Evolutionary conservation across 1,284 basidiomycete species (phyloP).

Genomic region (Cutaneotrichosporon arboriforme): DNA sequence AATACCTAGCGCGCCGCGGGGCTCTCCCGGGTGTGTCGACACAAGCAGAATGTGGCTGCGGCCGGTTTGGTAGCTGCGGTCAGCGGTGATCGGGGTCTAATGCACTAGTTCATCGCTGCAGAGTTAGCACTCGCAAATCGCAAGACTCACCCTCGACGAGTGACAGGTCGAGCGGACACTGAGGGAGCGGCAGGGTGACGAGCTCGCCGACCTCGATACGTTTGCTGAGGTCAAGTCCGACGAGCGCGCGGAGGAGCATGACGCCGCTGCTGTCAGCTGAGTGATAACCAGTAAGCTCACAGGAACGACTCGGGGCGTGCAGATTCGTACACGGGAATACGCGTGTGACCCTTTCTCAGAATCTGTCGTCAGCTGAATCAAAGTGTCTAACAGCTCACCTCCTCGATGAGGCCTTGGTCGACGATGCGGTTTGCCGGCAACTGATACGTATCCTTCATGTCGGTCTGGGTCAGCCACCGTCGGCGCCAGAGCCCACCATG

Average conservation of each 20-base stretch:
- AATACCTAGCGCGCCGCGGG: conserved; percentile 67
- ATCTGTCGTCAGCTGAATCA: conserved; percentile 14
- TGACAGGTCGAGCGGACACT: conserved; percentile 50
- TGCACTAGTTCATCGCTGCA: conserved; percentile 22
- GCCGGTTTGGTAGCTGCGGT: conserved; percentile 71
- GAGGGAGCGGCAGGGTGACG: conserved; percentile 67
- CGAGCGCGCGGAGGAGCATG: conserved; percentile 50
- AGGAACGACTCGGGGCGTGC: conserved; percentile 57
- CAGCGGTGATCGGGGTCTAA: not conserved
- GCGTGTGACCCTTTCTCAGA: conserved; percentile 51
- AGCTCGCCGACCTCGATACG: conserved; percentile 66
- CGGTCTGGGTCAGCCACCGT: conserved; percentile 34
- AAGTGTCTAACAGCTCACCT: conserved; percentile 52
- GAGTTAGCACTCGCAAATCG: conserved; percentile 3
- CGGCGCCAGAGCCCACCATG: conserved; percentile 52
- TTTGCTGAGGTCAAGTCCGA: conserved; percentile 77
- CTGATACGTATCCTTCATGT: conserved; percentile 50
- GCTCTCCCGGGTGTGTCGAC: conserved; percentile 66
- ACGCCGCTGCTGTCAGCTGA: conserved; percentile 16
- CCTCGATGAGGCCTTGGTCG: conserved; percentile 62
- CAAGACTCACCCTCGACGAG: conserved; percentile 48
- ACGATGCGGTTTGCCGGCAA: conserved; percentile 49
- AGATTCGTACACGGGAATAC: conserved; percentile 81
- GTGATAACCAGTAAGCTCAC: conserved; percentile 8
- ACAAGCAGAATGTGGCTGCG: conserved; percentile 85